Percentiles rank a stretch among this genome's conserved stretches.
These are phyloP conservation scores for Cyphellophora attinorum DNA, from an alignment of 2,329 filamentous ascomycete species.

Conservation along the genomic window DNA sequence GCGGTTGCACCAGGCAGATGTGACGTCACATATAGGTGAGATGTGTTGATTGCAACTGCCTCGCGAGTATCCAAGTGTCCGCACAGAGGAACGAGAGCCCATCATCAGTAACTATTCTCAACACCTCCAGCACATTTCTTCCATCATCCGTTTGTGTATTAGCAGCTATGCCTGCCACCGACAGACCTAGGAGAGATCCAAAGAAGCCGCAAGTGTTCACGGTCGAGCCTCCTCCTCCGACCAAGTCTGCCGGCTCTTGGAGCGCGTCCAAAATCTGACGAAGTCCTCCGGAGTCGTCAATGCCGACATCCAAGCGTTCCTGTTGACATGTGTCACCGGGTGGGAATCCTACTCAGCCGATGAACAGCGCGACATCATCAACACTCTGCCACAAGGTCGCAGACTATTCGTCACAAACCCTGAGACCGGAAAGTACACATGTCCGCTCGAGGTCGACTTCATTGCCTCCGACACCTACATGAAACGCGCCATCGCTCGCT, in stretches of 20 bases:
- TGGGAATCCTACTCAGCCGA: slow-evolving; percentile 14
- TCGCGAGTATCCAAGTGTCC: no score
- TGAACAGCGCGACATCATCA: slow-evolving; percentile 15
- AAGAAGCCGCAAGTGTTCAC: not conserved
- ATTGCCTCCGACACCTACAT: slow-evolving; percentile 13
- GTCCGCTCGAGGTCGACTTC: slow-evolving; percentile 10
- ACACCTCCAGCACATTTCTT: no score
- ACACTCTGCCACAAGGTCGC: slow-evolving; percentile 9
- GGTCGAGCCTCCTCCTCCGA: no score
- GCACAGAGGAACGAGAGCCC: no score
- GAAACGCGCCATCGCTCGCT: slow-evolving; percentile 25
- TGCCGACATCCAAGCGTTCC: slow-evolving; percentile 12
- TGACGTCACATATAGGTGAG: no score
- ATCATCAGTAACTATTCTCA: no score
- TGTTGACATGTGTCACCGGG: slow-evolving; percentile 10
- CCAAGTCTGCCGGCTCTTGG: slow-evolving; percentile 9
- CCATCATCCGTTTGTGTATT: no score
- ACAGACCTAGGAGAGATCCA: not conserved
- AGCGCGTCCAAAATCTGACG: slow-evolving; percentile 11
- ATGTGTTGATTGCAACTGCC: no score
- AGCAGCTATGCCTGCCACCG: not conserved
- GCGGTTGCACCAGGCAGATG: no score
- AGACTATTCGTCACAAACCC: slow-evolving; percentile 9
- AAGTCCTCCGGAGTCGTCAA: slow-evolving; percentile 11
- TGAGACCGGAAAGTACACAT: slow-evolving; percentile 6